phyloP scores from a whole-genome alignment of 2,329 filamentous ascomycete genomes.

The Coniochaeta hoffmannii region DNA sequence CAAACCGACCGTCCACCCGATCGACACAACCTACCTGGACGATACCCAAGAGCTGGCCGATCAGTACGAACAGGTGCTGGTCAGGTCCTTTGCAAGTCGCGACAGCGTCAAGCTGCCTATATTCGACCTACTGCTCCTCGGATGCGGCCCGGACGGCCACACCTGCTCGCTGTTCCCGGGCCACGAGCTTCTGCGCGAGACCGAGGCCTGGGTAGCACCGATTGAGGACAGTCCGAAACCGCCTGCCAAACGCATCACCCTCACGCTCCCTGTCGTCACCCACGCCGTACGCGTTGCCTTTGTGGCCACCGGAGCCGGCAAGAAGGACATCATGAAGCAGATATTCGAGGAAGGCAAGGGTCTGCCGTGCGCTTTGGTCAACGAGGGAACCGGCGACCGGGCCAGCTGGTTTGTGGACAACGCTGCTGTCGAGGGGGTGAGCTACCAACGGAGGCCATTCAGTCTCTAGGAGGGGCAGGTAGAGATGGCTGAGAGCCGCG shows the following conservation, averaged over 20 bases:
- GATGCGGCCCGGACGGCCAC: conserved; percentile 92
- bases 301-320: conserved; percentile 80
- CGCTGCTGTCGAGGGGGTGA: conserved; percentile 76
- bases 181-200: conserved; percentile 78
- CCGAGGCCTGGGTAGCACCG: conserved; percentile 82
- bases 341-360: conserved; percentile 82
- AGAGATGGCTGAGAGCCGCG: not conserved
- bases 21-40: conserved; percentile 57
- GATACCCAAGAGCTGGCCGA: conserved; percentile 91
- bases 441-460: conserved; percentile 68
- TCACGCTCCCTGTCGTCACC: conserved; percentile 84
- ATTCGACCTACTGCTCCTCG: conserved; percentile 89
- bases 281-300: conserved; percentile 85
- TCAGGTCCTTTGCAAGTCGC: conserved; percentile 78
- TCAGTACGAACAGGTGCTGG: conserved; percentile 83
- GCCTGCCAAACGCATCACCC: conserved; percentile 80
- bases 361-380: conserved; percentile 82
- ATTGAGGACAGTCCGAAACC: conserved; percentile 95
- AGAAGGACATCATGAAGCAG: conserved; percentile 85
- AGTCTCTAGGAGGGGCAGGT: conserved; percentile 22
- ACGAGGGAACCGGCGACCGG: conserved; percentile 73
- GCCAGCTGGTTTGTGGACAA: conserved; percentile 94
- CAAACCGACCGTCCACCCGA: conserved; percentile 68
- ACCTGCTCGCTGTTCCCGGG: conserved; percentile 95
- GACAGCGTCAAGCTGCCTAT: conserved; percentile 92